Base-by-base conservation (phyloP, 2,329 filamentous ascomycete genomes). In the Aspergillus pseudoviridinutans region DNA sequence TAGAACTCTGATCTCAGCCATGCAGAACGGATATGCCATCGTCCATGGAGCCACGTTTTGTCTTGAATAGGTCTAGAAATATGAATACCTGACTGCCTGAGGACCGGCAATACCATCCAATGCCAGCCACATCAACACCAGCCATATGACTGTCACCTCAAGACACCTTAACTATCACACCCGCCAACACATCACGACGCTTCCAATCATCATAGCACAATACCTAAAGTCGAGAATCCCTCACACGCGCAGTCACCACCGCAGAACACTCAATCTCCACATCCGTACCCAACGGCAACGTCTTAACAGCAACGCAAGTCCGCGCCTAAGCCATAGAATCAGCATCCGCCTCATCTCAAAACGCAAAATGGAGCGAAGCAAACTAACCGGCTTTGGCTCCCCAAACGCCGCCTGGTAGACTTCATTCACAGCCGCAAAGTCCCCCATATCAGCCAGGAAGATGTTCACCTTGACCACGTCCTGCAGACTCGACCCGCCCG, bases 361-460 rank as follows among this genome's bases (percentile, higher is more conserved):
- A 25, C 24, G 25, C n/a, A 9, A 35, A 49, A 49, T 22, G n/a
- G 44, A 32, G 24, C n/a, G 25, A 50, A 54, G 1, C 32, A 53
- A 59, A 63, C 66, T 55, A 52, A 70, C 69, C 27, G 68, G 68
- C 58, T 64, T 66, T 1, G 65, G 63, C 53, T 66, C 64, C 42
- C 49, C 53, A 50, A 71, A 71, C 35, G 63, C 63, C n/a, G 59
- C 55, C 24, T 56, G 52, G 38, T 94, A 96, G 73, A 91, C 88
- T 68, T 82, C 81, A 78, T 96, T 96, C 85, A 95, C 90, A 74
- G 86, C 86, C 72, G 74, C 77, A 66, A 87, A 89, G 69, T 88
- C 79, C 46, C 79, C 76, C 85, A 89, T 88, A 59, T 81, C 80
- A 0, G 82, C 83, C 9, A 89, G 70, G 69, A 84, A 89, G 51